Base-by-base conservation (phyloP, 2,329 filamentous ascomycete genomes). In the Beauveria sp. region DNA sequence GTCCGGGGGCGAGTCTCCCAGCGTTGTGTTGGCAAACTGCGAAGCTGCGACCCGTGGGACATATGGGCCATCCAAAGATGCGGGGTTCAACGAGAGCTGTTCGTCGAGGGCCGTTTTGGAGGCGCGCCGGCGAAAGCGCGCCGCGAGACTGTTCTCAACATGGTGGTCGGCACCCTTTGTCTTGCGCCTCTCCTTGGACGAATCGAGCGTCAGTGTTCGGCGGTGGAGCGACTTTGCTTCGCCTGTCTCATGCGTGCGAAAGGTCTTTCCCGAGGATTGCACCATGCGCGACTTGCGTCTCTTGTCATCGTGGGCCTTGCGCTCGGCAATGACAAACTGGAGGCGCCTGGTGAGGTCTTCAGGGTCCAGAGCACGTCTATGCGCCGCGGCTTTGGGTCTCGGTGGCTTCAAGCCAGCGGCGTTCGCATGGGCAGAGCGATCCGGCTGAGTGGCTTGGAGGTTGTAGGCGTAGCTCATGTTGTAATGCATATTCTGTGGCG, bases 11-110 rank as follows among this genome's bases (percentile, higher is more conserved):
- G 68, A 66, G 22, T 77, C 76, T 18, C 76, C 73, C 1, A 81
- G 83, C 0, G 82, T 79, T 0, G 83, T 86, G 49, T 76, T 72
- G 10, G 78, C 72, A 66, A 86, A 86, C 62, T 85, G 81, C 14
- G 76, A 68, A 1, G 83, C 82, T 0, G 83, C 83, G 42, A 81
- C 76, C 58, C 76, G 75, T 16, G 84, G 84, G 2, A 84, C 71
- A 65, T 86, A 79, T 42, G 67, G 57, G 42, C 62, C 30, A 57
- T 64, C 46, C 18, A 45, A 24, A 42, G 50, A 14, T 20, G 50
- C 50, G 2, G n/a, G n/a, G 18, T 43, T 34, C 5, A 16, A 22
- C 9, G 56, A 40, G 14, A 26, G 34, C 46, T 58, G 55, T n/a
- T 49, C 56, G 12, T 61, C 51, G 3, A 42, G 47, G 24, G 58